Evolutionary conservation across 2,329 filamentous ascomycete species (phyloP).

Genomic region (Periconia sp.): DNA sequence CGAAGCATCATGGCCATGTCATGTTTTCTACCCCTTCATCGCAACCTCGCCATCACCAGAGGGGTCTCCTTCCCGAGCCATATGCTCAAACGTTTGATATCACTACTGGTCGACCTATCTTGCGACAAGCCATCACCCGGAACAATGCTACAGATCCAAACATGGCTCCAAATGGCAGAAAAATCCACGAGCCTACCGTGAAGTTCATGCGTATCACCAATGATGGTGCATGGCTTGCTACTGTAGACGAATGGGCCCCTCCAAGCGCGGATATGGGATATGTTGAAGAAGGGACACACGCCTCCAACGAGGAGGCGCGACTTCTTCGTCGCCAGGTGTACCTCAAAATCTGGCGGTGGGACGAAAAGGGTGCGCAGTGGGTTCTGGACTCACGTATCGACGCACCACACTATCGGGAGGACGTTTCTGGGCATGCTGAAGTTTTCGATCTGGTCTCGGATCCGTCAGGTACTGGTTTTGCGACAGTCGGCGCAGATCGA

Average conservation of each 20-base stretch:
- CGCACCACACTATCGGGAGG: constrained; percentile 68
- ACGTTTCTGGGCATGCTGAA: constrained; percentile 50
- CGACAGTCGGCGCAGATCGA: constrained; percentile 81
- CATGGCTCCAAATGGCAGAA: constrained; percentile 68
- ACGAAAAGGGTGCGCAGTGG: constrained; percentile 58
- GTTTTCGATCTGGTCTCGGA: constrained; percentile 75
- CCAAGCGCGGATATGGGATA: constrained; percentile 67
- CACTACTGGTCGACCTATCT: constrained; percentile 73
- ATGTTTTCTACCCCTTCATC: constrained; percentile 56
- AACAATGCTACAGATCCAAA: constrained; percentile 85
- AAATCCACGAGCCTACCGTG: constrained; percentile 76
- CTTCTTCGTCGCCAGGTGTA: constrained; percentile 68
- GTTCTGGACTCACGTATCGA: constrained; percentile 82
- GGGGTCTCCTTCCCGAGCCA: constrained; percentile 49
- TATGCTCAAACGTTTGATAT: constrained; percentile 86
- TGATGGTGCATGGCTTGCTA: constrained; percentile 88
- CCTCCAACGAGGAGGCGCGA: constrained; percentile 48
- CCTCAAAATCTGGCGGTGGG: constrained; percentile 87
- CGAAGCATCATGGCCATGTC: constrained; percentile 43
- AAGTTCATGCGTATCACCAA: constrained; percentile 73
- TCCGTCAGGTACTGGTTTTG: constrained; percentile 70
- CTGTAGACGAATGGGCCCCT: constrained; percentile 87
- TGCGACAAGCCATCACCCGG: constrained; percentile 84
- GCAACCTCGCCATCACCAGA: constrained; percentile 42
- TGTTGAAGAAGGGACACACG: constrained; percentile 47